Base-by-base conservation (phyloP, 2,329 filamentous ascomycete genomes). In the Phoma sp. region DNA sequence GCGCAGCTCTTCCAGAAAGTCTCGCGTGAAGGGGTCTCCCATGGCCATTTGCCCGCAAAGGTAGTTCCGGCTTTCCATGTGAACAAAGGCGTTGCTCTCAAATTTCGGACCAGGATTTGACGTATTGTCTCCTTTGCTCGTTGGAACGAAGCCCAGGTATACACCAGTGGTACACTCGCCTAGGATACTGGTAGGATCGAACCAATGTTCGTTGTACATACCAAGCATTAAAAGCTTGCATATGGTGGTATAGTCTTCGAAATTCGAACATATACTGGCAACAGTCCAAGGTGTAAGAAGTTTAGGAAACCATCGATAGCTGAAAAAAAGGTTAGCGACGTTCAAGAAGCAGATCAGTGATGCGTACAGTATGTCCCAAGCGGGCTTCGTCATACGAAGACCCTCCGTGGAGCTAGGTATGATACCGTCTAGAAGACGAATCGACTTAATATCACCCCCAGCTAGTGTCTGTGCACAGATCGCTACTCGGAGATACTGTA, bases 21-120 rank as follows among this genome's bases (percentile, higher is more conserved):
- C 48, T 7, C 58, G 52, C 0, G 69, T 70, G 12, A 69, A 22
- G 1, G 62, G 57, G 6, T 69, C 47, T 0, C 62, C 65, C 1
- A 72, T 68, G 0, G 69, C 68, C 67, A 72, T 72, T n/a, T 70
- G 68, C 0, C 68, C 68, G 17, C 62, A 70, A 2, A 70, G 19
- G 6, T 68, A 72, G 37, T 70, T 72, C 1, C 68, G 65, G 0
- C 56, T 55, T 35, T 72, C 44, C 3, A 52, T 32, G 36, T 71
- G 59, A 0, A 68, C 55, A 33, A 61, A 51, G 1, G 53, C 13
- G 3, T 63, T 25, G 1, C 35, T 50, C 29, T 60, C 53, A n/a
- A 61, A 51, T 17, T 43, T 48, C 0, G 55, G 6, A 4, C 41
- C 48, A 1, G 32, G 13, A 8, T 24, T 37, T 0, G 51, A 17